Evolutionary conservation across 1,284 basidiomycete species (phyloP).

Genomic region (Trametes versicolor): DNA sequence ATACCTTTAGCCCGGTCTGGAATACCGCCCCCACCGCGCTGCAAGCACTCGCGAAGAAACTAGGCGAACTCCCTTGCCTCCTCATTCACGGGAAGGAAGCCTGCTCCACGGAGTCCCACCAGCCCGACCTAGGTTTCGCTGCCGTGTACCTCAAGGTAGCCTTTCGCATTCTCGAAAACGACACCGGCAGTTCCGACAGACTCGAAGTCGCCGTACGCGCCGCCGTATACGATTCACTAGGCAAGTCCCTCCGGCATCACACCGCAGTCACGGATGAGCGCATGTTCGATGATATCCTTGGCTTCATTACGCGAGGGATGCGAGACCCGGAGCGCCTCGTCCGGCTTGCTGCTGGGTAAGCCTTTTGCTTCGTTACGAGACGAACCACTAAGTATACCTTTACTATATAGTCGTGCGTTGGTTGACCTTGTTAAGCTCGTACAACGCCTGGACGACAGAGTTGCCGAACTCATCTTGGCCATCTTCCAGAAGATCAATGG

Average conservation of each 20-base stretch:
- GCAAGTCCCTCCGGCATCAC: slow-evolving; percentile 59
- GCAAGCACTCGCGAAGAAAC: slow-evolving; percentile 45
- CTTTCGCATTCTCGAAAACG: slow-evolving; percentile 57
- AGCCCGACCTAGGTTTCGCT: slow-evolving; percentile 46
- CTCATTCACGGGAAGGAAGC: slow-evolving; percentile 51
- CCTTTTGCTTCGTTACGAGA: slow-evolving; percentile 17
- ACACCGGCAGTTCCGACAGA: slow-evolving; percentile 53
- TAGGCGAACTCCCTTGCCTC: slow-evolving; percentile 54
- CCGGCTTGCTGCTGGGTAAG: slow-evolving; percentile 75
- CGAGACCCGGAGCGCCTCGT: slow-evolving; percentile 64
- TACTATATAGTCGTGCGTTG: slow-evolving; percentile 54
- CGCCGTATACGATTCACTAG: slow-evolving; percentile 54
- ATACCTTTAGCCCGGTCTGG: slow-evolving; percentile 46
- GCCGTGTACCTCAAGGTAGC: slow-evolving; percentile 51
- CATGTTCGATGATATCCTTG: slow-evolving; percentile 49
- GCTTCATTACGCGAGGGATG: slow-evolving; percentile 58
- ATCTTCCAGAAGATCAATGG: slow-evolving; percentile 54
- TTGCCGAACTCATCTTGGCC: slow-evolving; percentile 53
- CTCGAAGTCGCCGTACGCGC: slow-evolving; percentile 58
- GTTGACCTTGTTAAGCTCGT: slow-evolving; percentile 57
- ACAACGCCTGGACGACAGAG: slow-evolving; percentile 39
- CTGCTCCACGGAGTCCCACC: slow-evolving; percentile 41
- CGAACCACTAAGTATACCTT: slow-evolving; percentile 11
- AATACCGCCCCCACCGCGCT: slow-evolving; percentile 44
- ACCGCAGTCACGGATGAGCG: slow-evolving; percentile 46